phyloP scores from a whole-genome alignment of 768 basidiomycete species.

The Lactarius vividus region DNA sequence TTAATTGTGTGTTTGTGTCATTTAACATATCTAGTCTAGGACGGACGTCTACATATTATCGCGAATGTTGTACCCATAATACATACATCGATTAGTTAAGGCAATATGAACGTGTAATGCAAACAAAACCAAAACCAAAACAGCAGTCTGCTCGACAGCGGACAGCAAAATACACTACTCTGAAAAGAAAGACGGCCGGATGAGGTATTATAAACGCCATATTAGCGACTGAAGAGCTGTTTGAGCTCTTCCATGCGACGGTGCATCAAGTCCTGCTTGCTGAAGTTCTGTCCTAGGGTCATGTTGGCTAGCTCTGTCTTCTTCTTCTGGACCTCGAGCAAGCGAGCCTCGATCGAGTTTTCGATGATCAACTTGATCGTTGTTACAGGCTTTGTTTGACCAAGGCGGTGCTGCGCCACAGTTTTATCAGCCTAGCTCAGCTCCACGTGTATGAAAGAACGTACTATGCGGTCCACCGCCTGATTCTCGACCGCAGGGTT shows the following conservation, averaged over 20 bases:
- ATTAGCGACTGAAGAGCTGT: constrained; percentile 58
- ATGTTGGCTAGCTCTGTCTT: constrained; percentile 94
- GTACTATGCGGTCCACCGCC: constrained; percentile 94
- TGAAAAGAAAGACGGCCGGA: not conserved
- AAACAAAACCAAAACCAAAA: not conserved
- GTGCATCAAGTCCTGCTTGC: constrained; percentile 82
- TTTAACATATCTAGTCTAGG: constrained; percentile 20
- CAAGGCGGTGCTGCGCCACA: constrained; percentile 78
- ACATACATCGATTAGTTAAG: constrained; percentile 19
- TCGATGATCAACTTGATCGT: constrained; percentile 93
- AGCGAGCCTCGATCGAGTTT: constrained; percentile 88
- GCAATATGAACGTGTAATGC: constrained; percentile 14
- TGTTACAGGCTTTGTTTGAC: constrained; percentile 88
- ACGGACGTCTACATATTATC: constrained; percentile 19
- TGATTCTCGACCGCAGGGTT: constrained; percentile 98
- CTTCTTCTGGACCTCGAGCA: constrained; percentile 91
- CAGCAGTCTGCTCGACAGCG: not conserved
- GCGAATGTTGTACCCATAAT: constrained; percentile 21
- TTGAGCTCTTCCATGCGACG: constrained; percentile 86
- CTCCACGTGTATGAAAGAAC: constrained; percentile 31
- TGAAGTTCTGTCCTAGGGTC: constrained; percentile 84
- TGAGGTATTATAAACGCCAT: not conserved
- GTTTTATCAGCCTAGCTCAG: not conserved
- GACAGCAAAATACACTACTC: not conserved
- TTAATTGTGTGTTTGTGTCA: constrained; percentile 33